Evolutionary conservation across 2,329 filamentous ascomycete species (phyloP), one percentile per base, ranked within the genome.

Genomic region (Metarhizium humberi): DNA sequence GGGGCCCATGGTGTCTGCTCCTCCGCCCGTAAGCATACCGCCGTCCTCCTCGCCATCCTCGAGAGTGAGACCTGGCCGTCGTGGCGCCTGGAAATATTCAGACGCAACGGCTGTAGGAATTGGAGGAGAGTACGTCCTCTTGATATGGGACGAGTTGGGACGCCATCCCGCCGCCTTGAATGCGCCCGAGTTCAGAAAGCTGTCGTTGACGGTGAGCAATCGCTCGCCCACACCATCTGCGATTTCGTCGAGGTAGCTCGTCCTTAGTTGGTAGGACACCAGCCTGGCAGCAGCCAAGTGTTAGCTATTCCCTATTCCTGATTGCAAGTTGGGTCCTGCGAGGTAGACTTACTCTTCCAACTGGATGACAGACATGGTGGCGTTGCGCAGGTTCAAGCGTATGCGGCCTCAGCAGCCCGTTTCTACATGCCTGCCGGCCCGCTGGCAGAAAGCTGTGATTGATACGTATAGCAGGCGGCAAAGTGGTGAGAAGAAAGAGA

Each of bases 151-250:
- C 10, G 85, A 81, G 64, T 88, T 88, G 51, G 85, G 76, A 47
- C 83, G 81, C 89, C 89, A 94, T 60, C 89, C 90, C 58, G 88
- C 87, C 51, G 87, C 84, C 71, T 90, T 90, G 75, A 92, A 94
- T 34, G 88, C 85, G 2, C 86, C 83, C 32, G 88, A 88, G 67
- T 90, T 92, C 59, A 94, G 77, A 65, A 92, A 87, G 60, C 79
- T 79, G 65, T 90, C 85, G 70, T 92, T 89, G 58, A 95, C 80
- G 43, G 85, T 90, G 67, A 95, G 89, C 45, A 94, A 79, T 20
- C 89, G 85, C 69, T 95, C 90, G 61, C 89, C 89, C 7, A 94
- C 88, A 58, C 89, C 90, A 67, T 95, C 89, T 61, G 87, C 87
- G 61, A 92, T 85, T 59, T 89, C 83, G 61, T 85, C 84, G 40